These are phyloP conservation scores for Lecanicillium sp. DNA, from an alignment of 2,329 filamentous ascomycete genomes.

Conservation along the genomic window DNA sequence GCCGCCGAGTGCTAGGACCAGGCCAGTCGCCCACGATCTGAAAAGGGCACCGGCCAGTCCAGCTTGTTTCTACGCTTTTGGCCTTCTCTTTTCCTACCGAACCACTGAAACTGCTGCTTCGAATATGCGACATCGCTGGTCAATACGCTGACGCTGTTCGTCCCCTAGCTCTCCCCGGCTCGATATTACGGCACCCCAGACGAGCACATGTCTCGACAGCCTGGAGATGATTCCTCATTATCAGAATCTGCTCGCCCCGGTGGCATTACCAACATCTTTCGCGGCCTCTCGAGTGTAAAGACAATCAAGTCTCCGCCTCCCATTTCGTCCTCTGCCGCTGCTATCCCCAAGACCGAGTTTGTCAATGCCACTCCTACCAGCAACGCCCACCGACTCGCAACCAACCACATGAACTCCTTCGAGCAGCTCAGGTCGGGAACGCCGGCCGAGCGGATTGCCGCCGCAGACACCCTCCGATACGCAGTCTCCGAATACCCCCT, in stretches of 20 bases:
- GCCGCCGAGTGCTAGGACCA: no score
- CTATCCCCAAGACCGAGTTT: constrained; percentile 35
- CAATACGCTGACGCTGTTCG: no score
- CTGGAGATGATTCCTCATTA: constrained; percentile 47
- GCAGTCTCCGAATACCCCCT: constrained; percentile 51
- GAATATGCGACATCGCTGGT: no score
- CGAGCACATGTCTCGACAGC: constrained; percentile 52
- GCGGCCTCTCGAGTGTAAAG: constrained; percentile 50
- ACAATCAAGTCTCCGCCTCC: constrained; percentile 41
- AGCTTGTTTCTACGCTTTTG: no score
- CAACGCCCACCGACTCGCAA: constrained; percentile 35
- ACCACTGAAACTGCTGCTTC: no score
- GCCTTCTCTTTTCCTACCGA: no score
- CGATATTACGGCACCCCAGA: constrained; percentile 11
- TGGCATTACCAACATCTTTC: constrained; percentile 56
- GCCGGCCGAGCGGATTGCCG: constrained; percentile 44
- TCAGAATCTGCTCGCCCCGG: constrained; percentile 47
- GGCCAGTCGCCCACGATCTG: no score
- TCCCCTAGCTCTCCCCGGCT: neutral
- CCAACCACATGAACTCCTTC: constrained; percentile 45
- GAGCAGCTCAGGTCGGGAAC: constrained; percentile 45
- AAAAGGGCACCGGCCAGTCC: no score
- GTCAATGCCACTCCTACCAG: constrained; percentile 30
- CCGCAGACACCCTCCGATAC: constrained; percentile 47
- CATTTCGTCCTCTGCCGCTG: constrained; percentile 28